Base-by-base conservation (phyloP, 1,139 yeast species). In the Saccharomyces hybrid region DNA sequence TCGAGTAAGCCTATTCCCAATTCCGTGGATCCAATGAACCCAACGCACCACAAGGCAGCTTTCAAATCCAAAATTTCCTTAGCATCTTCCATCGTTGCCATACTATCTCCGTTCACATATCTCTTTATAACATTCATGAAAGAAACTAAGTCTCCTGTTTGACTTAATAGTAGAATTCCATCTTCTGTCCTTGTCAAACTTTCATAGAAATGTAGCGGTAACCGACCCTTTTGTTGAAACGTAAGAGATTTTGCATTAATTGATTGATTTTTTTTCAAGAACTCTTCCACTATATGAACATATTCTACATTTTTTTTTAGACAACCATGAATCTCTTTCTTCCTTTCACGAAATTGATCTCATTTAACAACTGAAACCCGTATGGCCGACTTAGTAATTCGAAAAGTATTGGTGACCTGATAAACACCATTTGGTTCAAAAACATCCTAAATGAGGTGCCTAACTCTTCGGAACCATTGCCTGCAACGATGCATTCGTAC, bases 1-100 rank as follows among this genome's bases (percentile, higher is more conserved):
- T 86, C 89, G 50, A 89, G 69, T 46, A 88, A 74, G 48, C 81
- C 80, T 31, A 86, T 81, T 0, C 96, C 97, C 54, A 77, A 74
- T 31, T 76, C 76, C 0, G 86, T 80, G 8, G 90, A 80, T 1
- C 91, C 90, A 46, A 90, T 83, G 62, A 84, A 84, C 0, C 97
- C 97, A 48, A 88, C 76, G 2, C 95, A 86, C 97, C 98, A 93
- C 50, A 91, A 66, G 51, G 86, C 81, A 14, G 91, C 89, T 64
- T 88, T 88, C 28, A 90, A 69, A 53, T 77, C 78, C n/a, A 72
- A 54, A 12, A 76, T 59, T 38, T 68, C 69, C 19, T 68, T 69
- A 1, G 63, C 62, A 2, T 56, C 57, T 55, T 69, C 63, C 56
- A 71, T 57, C 14, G 51, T 51, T 6, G 52, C 51, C 51, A 61